Base-by-base conservation (phyloP, 768 basidiomycete genomes). In the Suillus paluster region DNA sequence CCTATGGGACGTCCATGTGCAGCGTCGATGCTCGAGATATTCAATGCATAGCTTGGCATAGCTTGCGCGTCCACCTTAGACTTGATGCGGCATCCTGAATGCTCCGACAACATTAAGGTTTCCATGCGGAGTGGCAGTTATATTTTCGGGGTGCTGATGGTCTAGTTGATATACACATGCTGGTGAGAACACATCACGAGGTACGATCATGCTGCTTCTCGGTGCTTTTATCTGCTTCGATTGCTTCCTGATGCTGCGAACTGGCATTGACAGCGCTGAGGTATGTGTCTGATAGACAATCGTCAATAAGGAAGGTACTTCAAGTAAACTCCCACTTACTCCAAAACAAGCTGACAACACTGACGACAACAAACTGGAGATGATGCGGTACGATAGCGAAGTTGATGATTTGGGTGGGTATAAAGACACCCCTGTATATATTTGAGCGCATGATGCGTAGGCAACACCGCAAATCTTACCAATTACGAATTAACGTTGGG, bases 331-430 rank as follows among this genome's bases (percentile, higher is more conserved):
- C 57, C 61, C 42, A 83, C 89, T 50, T 71, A 93, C 91, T 93
- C 91, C 90, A 92, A 78, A 90, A 90, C 63, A 93, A 80, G 68
- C 88, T 89, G 57, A 94, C 90, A 12, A 90, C 83, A 67, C 91
- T 84, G 25, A 95, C 85, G 21, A 89, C 79, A 21, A 89, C 81
- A 58, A 94, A 88, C 41, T 92, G 86, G 39, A 93, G 75, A 66
- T 94, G 92, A 5, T 83, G 86, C 2, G 93, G 93, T 1, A 93
- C 84, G 36, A 94, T 23, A 10, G 85, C 78, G 68, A 94, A 95
- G 75, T 95, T 95, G 78, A 92, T 79, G 59, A 88, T 68, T 71
- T 95, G 92, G 0, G 90, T 84, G 1, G 92, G 92, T 36, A 88
- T 80, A 71, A 87, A 93, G 7, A 93, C 89, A 4, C 77, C 80